These are phyloP conservation scores for Tuber aestivum DNA, from an alignment of 495 filamentous ascomycete genomes.

Conservation along the genomic window DNA sequence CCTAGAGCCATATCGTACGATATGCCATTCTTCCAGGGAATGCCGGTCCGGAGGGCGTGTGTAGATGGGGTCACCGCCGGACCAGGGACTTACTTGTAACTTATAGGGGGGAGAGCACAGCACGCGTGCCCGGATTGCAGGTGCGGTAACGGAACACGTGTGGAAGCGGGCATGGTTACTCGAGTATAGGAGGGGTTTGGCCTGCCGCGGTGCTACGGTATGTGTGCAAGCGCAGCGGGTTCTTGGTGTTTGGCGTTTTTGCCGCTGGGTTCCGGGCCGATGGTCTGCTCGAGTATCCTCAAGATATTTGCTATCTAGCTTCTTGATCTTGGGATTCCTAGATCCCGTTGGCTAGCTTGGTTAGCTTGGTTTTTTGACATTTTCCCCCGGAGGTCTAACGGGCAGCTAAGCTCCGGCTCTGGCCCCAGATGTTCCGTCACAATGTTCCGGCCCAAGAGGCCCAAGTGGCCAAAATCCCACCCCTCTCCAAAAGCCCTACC, in stretches of 20 bases:
- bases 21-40: background rate
- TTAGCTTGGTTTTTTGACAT: background rate
- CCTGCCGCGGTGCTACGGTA: no score
- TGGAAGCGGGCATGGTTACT: background rate
- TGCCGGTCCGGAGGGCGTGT: background rate
- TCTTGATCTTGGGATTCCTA: background rate
- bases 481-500: background rate
- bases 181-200: background rate
- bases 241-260: background rate
- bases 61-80: background rate
- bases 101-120: background rate
- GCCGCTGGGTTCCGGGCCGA: background rate
- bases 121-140: background rate
- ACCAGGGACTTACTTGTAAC: background rate
- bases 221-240: background rate
- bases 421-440: background rate
- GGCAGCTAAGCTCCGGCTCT: background rate
- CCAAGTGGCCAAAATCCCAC: background rate
- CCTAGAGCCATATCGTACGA: no score
- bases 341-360: background rate
- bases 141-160: background rate
- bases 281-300: background rate
- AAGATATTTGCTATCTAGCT: background rate
- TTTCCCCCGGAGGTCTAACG: background rate
- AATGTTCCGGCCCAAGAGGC: background rate